Conservation (phyloP, 164 flowering plant genomes). For the Buxus sempervirens region DNA sequence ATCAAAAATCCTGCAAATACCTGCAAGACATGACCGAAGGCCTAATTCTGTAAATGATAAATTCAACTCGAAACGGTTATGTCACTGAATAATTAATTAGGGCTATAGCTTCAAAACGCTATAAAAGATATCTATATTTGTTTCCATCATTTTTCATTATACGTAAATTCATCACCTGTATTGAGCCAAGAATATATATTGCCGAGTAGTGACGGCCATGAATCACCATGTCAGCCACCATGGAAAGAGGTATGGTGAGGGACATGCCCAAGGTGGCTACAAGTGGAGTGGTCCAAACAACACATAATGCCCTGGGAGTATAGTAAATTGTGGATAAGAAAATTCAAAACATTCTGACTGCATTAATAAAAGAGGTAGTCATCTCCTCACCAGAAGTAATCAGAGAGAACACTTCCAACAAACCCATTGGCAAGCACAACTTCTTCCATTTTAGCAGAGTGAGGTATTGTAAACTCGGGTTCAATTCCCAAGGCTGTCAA, state of each 20-base stretch:
- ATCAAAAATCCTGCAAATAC: constrained; percentile 90
- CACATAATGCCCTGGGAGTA: constrained; percentile 70
- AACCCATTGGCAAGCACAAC: constrained; percentile 89
- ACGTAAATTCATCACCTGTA: constrained; percentile 45
- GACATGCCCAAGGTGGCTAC: constrained; percentile 94
- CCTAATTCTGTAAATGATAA: not conserved
- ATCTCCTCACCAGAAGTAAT: constrained; percentile 68
- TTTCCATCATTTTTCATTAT: not conserved
- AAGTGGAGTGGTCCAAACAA: constrained; percentile 92
- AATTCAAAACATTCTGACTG: not conserved
- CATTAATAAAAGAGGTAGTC: not conserved
- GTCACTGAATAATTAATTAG: not conserved
- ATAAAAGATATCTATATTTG: not conserved
- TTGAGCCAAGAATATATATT: constrained; percentile 75
- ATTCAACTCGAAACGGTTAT: not conserved
- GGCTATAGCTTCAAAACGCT: not conserved
- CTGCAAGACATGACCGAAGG: constrained; percentile 36
- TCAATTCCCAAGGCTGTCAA: constrained; percentile 93
- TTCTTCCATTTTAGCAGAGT: constrained; percentile 79
- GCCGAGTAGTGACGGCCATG: constrained; percentile 92
- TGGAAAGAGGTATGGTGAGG: constrained; percentile 88
- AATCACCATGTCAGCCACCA: constrained; percentile 89
- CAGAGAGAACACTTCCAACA: constrained; percentile 95
- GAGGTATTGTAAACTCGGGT: constrained; percentile 89
- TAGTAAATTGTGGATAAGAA: constrained; percentile 5